Evolutionary conservation across 169 alveolate genomes (phyloP), one percentile per base, ranked within the genome.

Genomic region (Plasmodium chabaudi): DNA sequence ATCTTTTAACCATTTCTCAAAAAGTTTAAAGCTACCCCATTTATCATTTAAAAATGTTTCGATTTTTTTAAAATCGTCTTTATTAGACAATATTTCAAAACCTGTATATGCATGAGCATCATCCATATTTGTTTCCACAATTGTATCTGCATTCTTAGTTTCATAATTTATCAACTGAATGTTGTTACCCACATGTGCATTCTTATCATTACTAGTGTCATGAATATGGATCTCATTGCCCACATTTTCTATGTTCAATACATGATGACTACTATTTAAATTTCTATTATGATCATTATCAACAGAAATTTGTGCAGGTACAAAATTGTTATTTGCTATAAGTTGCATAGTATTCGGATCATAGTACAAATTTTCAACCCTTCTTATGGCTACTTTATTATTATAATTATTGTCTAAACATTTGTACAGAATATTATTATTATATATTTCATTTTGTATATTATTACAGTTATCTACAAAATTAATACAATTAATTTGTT

Each of bases 11-110:
- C 88, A 77, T 56, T 77, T 77, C 21, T 77, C 88, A 64, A 77
- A 77, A n/a, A 77, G 47, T 56, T 46, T 77, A 57, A 77, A 77
- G 10, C 88, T 77, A 34, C 88, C 88, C 88, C 88, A 77, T 19
- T 77, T 63, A 42, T 77, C 88, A 68, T 77, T 77, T 15, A 77
- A 56, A 23, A 77, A 77, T 6, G 19, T 44, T 46, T 77, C 88
- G 42, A 77, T 23, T 69, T 64, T 77, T 19, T 63, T 63, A 49
- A 77, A 49, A 25, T 77, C 77, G 51, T 77, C 88, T 59, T 77
- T 77, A 51, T 75, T 47, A 4, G 88, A 77, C 51, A 77, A 34
- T 1, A 77, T 77, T 57, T 77, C 88, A 68, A 77, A 77, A 1
- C 88, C 88, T 9, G 34, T 64, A 47, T 77, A 77, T 27, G 27